Base-by-base conservation (phyloP, 495 filamentous ascomycete species). In the Penicillium angulare region DNA sequence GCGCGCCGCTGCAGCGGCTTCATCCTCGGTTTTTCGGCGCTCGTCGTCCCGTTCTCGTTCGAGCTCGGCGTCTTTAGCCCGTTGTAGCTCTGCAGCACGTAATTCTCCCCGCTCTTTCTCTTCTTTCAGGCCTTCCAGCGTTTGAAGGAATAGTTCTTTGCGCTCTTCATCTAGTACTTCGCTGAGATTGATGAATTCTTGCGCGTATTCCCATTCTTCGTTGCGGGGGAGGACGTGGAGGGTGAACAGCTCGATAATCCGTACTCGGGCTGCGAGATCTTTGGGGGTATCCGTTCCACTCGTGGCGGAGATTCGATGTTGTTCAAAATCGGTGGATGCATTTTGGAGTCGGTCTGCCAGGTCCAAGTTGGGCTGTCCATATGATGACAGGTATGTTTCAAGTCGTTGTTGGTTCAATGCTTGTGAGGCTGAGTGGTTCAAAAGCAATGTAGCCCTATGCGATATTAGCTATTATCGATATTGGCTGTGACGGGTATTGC, bases 121-220 rank as follows among this genome's bases (percentile, higher is more conserved):
- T 55, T 82, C 79, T 50, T 78, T 78, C 27, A 86, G 60, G 2
- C 64, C 66, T 27, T 83, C 76, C 20, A 85, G 63, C 20, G 80
- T 88, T 56, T 90, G 86, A 3, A 92, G 61, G 65, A 95, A 95
- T 1, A 84, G 83, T 41, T 97, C 93, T 64, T 88, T 85, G 27
- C 88, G 81, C 64, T 97, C 93, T 48, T 97, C 92, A 64, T 97
- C 93, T 1, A 98, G 81, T 18, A 93, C 80, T 31, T 90, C 81
- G 60, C 81, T 90, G 52, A 90, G 76, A 49, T 76, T 84, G 49
- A 97, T 92, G 71, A 97, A 97, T 56, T 93, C 87, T 21, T 80
- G 77, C 0, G 93, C 90, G 62, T 97, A 97, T 35, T 92, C 87
- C 93, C 95, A 98, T 72, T 97, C 90, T 27, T 85, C 83, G 57